Percentiles rank a stretch among this genome's conserved stretches.
These are phyloP conservation scores for Yarrowia porcina DNA, from an alignment of 805 yeast genomes.

Conservation along the genomic window DNA sequence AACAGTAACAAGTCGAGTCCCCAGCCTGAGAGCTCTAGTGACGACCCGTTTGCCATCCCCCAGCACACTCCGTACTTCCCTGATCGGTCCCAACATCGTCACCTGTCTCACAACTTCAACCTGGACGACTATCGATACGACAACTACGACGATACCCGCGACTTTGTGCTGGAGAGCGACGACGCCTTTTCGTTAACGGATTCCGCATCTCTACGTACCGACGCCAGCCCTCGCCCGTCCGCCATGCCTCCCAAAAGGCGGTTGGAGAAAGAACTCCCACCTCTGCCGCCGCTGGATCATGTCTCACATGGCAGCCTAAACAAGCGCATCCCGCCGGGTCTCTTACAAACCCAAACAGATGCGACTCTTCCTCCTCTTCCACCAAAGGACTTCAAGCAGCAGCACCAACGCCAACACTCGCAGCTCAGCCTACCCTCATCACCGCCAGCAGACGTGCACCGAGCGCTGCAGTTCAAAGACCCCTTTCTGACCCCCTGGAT, in stretches of 20 bases:
- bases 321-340: constrained; percentile 14
- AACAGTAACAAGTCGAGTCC: neutral
- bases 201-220: neutral
- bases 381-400: neutral
- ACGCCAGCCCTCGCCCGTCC: neutral
- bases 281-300: constrained; percentile 9
- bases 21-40: neutral
- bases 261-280: constrained; percentile 9
- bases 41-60: constrained; percentile 17
- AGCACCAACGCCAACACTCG: neutral
- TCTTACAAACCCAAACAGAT: neutral
- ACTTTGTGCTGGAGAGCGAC: neutral
- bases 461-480: constrained; percentile 22
- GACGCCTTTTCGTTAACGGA: constrained; percentile 7
- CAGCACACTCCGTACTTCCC: neutral
- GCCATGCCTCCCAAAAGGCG: constrained; percentile 13
- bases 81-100: constrained; percentile 8
- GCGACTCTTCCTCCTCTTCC: constrained; percentile 1
- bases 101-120: constrained; percentile 14
- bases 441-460: neutral
- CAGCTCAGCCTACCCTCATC: neutral
- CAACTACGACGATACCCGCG: constrained; percentile 22
- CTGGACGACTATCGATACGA: constrained; percentile 22
- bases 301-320: neutral
- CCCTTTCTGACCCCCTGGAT: constrained; percentile 15